These are phyloP conservation scores for Fusarium virguliforme DNA, from an alignment of 2,329 filamentous ascomycete species.

Conservation along the genomic window DNA sequence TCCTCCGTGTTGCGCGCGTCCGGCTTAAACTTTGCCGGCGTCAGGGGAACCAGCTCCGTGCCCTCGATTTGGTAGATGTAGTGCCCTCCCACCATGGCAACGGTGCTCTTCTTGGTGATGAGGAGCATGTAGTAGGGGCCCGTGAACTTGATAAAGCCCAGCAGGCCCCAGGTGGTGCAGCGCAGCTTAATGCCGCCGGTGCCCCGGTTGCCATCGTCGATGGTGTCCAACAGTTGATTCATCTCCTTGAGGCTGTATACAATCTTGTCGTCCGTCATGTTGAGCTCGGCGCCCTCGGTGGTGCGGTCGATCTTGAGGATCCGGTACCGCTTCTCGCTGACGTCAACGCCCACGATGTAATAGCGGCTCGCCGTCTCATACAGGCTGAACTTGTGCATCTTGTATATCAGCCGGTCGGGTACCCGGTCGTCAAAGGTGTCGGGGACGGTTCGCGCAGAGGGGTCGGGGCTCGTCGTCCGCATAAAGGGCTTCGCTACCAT, in stretches of 20 bases:
- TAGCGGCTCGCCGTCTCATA: slow-evolving; percentile 96
- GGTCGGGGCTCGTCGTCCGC: slow-evolving; percentile 69
- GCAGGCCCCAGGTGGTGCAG: slow-evolving; percentile 91
- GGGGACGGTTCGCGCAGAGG: slow-evolving; percentile 51
- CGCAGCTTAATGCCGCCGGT: slow-evolving; percentile 92
- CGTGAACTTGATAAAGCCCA: slow-evolving; percentile 97
- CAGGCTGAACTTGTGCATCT: slow-evolving; percentile 97
- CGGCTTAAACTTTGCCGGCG: slow-evolving; percentile 81
- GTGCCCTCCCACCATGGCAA: slow-evolving; percentile 95
- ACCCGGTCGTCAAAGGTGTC: slow-evolving; percentile 56
- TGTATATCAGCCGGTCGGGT: slow-evolving; percentile 64
- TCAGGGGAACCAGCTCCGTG: slow-evolving; percentile 91
- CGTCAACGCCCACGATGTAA: slow-evolving; percentile 94
- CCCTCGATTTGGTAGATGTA: slow-evolving; percentile 96
- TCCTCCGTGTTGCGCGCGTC: slow-evolving; percentile 89
- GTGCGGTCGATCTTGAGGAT: slow-evolving; percentile 97
- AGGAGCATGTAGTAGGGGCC: slow-evolving; percentile 97
- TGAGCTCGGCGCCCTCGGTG: slow-evolving; percentile 81
- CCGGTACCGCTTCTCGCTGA: slow-evolving; percentile 89
- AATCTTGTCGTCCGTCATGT: slow-evolving; percentile 93
- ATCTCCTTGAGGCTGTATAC: slow-evolving; percentile 94
- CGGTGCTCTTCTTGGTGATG: slow-evolving; percentile 95
- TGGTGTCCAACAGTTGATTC: slow-evolving; percentile 91
- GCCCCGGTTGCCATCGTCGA: slow-evolving; percentile 93
- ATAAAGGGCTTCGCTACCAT: slow-evolving; percentile 72